Evolutionary conservation across 768 basidiomycete genomes (phyloP), one percentile per base, ranked within the genome.

Genomic region (Mycena indigotica): DNA sequence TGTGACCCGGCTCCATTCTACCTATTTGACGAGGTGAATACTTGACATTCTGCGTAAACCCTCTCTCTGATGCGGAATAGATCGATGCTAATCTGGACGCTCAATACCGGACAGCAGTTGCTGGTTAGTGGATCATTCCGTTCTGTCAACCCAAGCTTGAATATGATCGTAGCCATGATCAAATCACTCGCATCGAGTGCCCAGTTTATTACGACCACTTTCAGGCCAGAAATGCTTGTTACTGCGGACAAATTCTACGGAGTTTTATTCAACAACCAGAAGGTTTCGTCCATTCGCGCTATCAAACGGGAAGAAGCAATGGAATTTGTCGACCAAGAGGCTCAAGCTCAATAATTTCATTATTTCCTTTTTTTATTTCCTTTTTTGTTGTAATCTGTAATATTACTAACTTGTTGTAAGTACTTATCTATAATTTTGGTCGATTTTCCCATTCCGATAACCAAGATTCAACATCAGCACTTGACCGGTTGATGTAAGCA

Each of bases 1-100:
- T 98, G 96, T 69, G 97, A 99, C 67, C 97, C 97, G 2, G 96
- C 97, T 0, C 97, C 97, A 2, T 99, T 99, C 77, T 98, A 98
- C 72, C 80, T 99, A n/a, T 98, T 99, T 66, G 97, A 99, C 69
- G 97, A 98, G 79, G 89, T 88, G 58, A 23, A 64, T 15, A 26
- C 3, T 5, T 15, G 8, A 38, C 1, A 19, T 35, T 25, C 50
- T 15, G 21, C 17, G 19, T 50, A 15, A 49, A 49, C 46, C 17
- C 17, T 26, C 30, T 30, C 55, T 54, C 48, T n/a, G 44, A 38
- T 17, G 13, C 25, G 8, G 25, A 10, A 44, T 56, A 90, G 88
- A 98, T 99, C 68, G 97, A 99, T 67, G 97, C 97, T 52, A 98
- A 98, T 66, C 80, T 99, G 46, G 96, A 98, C 64, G 95, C 95